phyloP scores from a whole-genome alignment of 2,329 filamentous ascomycete species.

The Cyclaneusma minus region DNA sequence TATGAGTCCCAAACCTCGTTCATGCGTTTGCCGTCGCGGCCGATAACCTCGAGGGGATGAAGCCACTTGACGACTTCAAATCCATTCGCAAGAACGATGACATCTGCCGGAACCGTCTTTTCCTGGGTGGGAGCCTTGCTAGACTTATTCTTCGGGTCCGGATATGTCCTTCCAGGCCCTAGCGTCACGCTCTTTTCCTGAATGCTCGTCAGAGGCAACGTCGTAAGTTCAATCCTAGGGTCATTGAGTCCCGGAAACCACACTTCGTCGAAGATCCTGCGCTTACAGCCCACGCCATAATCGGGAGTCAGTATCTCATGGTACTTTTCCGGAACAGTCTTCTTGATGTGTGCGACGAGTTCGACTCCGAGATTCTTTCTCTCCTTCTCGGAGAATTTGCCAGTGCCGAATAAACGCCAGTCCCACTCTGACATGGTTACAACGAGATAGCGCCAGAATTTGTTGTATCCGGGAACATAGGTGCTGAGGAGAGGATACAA shows the following conservation, averaged over 20 bases:
- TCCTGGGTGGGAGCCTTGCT: constrained; percentile 15
- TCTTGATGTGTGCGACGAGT: constrained; percentile 29
- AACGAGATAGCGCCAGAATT: constrained; percentile 22
- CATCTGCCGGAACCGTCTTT: constrained; percentile 32
- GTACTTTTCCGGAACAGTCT: constrained; percentile 34
- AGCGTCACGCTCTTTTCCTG: constrained; percentile 31
- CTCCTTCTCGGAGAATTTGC: constrained; percentile 21
- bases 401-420: constrained; percentile 30
- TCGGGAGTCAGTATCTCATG: constrained; percentile 40
- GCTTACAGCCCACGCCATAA: constrained; percentile 40
- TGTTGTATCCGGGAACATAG: constrained; percentile 29
- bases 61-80: constrained; percentile 39
- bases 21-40: constrained; percentile 29
- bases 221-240: constrained; percentile 34
- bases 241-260: constrained; percentile 34
- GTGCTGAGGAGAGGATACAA: constrained; percentile 28
- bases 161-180: constrained; percentile 32
- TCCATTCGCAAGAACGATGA: constrained; percentile 41
- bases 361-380: constrained; percentile 25
- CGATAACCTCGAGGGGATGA: constrained; percentile 34
- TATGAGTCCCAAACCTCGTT: constrained; percentile 35
- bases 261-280: constrained; percentile 34
- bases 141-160: constrained; percentile 12
- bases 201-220: constrained; percentile 30
- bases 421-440: constrained; percentile 26